A percentile compares a stretch with the other conserved stretches of the same genome.
phyloP scores from a whole-genome alignment of 139 green algal species.

The Coccomyxa sp. region DNA sequence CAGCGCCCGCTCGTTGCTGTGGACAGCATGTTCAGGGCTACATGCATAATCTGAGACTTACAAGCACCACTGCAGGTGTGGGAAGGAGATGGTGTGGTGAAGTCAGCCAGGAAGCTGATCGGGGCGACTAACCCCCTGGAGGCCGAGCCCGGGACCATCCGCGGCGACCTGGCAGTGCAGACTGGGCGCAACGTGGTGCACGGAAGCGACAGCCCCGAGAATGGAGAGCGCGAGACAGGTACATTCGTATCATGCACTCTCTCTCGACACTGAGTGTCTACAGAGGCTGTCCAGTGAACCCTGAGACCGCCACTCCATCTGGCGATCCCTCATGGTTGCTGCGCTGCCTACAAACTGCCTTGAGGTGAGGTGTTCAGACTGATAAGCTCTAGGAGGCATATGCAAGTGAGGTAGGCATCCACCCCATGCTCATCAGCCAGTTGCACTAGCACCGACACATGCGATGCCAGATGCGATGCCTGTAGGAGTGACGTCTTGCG shows the following conservation, averaged over 20 bases:
- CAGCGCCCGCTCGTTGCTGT: no score
- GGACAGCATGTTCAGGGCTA: no score
- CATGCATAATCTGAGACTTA: no score
- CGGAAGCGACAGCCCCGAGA: conserved; percentile 85
- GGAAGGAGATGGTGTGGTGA: conserved; percentile 94
- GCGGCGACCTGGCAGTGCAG: conserved; percentile 78
- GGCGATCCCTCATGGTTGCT: background rate
- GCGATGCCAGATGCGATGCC: background rate
- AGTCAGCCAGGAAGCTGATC: conserved; percentile 86
- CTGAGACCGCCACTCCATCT: background rate
- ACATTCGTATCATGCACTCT: background rate
- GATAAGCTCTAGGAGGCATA: no score
- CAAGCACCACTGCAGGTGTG: conserved; percentile 61
- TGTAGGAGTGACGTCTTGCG: background rate
- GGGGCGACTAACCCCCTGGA: conserved; percentile 93
- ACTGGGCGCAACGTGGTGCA: conserved; percentile 96
- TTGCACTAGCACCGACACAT: background rate
- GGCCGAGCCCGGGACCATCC: conserved; percentile 92
- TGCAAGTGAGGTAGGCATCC: no score
- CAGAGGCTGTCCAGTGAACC: background rate
- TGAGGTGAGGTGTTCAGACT: background rate
- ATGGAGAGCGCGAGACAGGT: conserved; percentile 88
- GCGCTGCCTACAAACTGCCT: background rate
- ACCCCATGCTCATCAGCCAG: background rate
- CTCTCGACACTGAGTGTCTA: background rate